These are phyloP conservation scores for Coffea eugenioides DNA, from an alignment of 257 asterid species.

Conservation along the genomic window DNA sequence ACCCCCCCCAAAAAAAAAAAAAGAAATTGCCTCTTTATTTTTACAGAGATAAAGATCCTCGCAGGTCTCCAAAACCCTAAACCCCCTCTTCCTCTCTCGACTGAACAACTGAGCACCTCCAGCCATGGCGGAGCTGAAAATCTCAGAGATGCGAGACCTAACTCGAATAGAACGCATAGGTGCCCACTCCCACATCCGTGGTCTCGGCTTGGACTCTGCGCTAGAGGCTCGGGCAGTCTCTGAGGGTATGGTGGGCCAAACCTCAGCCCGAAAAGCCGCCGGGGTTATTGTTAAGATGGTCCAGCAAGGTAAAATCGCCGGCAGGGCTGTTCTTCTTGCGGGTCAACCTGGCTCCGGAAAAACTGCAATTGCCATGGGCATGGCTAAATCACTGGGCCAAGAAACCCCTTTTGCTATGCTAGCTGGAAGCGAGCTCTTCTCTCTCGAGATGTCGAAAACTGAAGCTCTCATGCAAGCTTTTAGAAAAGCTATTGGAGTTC, in stretches of 20 bases:
- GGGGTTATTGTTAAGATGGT: constrained; percentile 83
- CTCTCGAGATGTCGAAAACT: constrained; percentile 86
- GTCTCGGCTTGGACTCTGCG: constrained; percentile 77
- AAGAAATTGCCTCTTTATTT: too few species aligned
- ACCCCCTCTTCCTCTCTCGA: not conserved
- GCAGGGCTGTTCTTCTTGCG: constrained; percentile 73
- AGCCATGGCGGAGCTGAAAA: constrained; percentile 70
- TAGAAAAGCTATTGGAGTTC: constrained; percentile 76
- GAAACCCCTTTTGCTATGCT: constrained; percentile 93
- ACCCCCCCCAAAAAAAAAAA: too few species aligned
- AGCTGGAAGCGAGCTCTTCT: constrained; percentile 86
- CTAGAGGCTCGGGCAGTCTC: constrained; percentile 72
- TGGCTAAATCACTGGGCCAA: constrained; percentile 82
- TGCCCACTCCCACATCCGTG: constrained; percentile 86
- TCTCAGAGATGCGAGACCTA: constrained; percentile 80
- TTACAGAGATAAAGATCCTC: too few species aligned
- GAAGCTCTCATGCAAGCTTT: constrained; percentile 95
- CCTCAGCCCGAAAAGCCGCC: constrained; percentile 77
- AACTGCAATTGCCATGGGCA: constrained; percentile 91
- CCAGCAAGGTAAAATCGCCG: constrained; percentile 76
- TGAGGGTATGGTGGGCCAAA: constrained; percentile 91
- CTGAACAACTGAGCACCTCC: not conserved
- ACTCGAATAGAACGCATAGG: constrained; percentile 85
- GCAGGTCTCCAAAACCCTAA: not conserved
- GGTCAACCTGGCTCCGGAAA: constrained; percentile 90